These are phyloP conservation scores for Aphanomyces astaci DNA, from an alignment of 352 stramenopile species.

Conservation along the genomic window DNA sequence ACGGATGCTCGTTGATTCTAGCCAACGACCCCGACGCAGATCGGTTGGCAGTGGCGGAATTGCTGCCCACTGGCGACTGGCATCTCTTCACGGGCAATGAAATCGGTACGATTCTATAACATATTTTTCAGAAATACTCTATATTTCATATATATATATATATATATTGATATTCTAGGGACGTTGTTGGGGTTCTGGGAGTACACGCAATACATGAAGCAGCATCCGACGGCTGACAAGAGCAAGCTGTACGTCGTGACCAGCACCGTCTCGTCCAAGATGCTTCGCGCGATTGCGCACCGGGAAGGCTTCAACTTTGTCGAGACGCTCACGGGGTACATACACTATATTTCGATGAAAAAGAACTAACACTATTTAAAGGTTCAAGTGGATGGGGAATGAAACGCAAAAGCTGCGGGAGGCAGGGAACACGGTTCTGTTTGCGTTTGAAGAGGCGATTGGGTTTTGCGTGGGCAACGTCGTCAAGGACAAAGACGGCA, in stretches of 20 bases:
- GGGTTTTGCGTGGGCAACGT: conserved; percentile 96
- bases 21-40: conserved; percentile 99
- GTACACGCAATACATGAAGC: conserved; percentile 54
- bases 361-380: neutral
- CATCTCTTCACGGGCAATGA: conserved; percentile 97
- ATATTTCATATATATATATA: no score
- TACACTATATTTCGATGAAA: neutral
- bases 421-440: conserved; percentile 89
- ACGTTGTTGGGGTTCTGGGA: conserved; percentile 92
- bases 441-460: conserved; percentile 98
- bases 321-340: conserved; percentile 92
- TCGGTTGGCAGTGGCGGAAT: conserved; percentile 93
- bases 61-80: conserved; percentile 74
- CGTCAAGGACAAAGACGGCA: conserved; percentile 97
- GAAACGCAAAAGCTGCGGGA: conserved; percentile 65
- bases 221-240: conserved; percentile 46
- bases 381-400: conserved; percentile 98
- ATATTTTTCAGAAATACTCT: neutral
- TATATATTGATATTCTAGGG: no score
- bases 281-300: conserved; percentile 88
- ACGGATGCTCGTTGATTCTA: conserved; percentile 84
- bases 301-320: conserved; percentile 93
- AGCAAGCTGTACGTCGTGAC: conserved; percentile 85
- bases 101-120: conserved; percentile 74
- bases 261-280: conserved; percentile 96